A percentile compares a stretch with the other conserved stretches of the same genome.
Evolutionary conservation across 805 yeast species (phyloP).

Genomic region (Myxozyma lipomycoides): DNA sequence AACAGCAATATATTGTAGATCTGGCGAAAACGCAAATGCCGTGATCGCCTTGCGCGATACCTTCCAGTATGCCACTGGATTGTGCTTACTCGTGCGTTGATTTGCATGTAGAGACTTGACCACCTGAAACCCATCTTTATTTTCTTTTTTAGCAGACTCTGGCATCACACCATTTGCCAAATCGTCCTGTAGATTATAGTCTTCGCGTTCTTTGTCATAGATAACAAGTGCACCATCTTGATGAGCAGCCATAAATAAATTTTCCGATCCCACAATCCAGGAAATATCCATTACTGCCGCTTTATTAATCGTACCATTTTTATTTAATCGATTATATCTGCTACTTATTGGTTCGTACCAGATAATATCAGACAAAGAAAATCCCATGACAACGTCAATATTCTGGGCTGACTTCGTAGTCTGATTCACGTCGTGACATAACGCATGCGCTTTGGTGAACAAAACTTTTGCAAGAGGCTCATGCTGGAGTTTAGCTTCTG

Average conservation of each 20-base stretch:
- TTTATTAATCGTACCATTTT: constrained; percentile 44
- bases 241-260: constrained; percentile 53
- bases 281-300: constrained; percentile 45
- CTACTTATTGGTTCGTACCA: constrained; percentile 53
- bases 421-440: constrained; percentile 40
- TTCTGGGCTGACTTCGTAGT: constrained; percentile 34
- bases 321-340: constrained; percentile 52
- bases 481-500: constrained; percentile 28
- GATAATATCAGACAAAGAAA: constrained; percentile 62
- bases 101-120: constrained; percentile 22
- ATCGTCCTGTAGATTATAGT: constrained; percentile 30
- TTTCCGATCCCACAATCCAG: constrained; percentile 47
- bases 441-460: constrained; percentile 40
- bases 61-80: constrained; percentile 60
- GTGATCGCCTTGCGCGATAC: constrained; percentile 60
- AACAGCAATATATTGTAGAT: constrained; percentile 44
- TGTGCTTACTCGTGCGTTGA: constrained; percentile 30
- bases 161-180: constrained; percentile 5
- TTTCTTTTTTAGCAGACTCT: constrained; percentile 4
- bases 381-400: constrained; percentile 56
- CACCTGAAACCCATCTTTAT: constrained; percentile 23
- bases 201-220: constrained; percentile 51
- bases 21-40: constrained; percentile 44
- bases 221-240: constrained; percentile 58
- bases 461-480: constrained; percentile 41